Base-by-base conservation (phyloP, 129 eudicot species). In the Calendula officinalis region DNA sequence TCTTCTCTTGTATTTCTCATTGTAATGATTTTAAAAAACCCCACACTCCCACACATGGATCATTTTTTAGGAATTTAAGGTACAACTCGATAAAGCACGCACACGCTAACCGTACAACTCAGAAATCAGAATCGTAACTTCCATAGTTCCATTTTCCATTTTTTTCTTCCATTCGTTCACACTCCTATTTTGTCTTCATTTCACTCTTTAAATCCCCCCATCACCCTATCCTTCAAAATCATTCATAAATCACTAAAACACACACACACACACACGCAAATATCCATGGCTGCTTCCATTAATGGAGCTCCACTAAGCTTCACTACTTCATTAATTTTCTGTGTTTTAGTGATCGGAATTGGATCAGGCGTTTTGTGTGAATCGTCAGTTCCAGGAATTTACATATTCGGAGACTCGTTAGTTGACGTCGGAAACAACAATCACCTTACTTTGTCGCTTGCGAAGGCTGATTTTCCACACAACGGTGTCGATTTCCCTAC, bases 91-190 rank as follows among this genome's bases (percentile, higher is more conserved):
- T 16, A 14, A 35, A 14, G 74, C 53, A 61, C 44, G 60, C 72
- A 64, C 78, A 73, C 78, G 78, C 58, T 65, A 73, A 36, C 6
- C 71, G 56, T 52, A 72, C 77, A 64, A 45, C 66, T 64, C 51
- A 64, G 12, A 35, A 14, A 32, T 51, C 64, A 73, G 51, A 73
- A 64, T 73, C 60, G 60, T 47, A 56, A 32, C 60, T 73, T 64
- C 51, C 46, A 37, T 45, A n/a, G n/a, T n/a, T n/a, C n/a, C n/a
- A n/a, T 57, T 41, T 56, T 45, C 36, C 1, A 0, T 22, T 22
- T 22, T 22, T 22, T 22, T 22, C 30, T 56, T 56, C 73, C n/a
- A 30, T 3, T 74, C 32, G 79, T 76, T 81, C 86, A 72, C 82
- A 81, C 75, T 68, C 74, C 4, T 50, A 40, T 49, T 62, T 58